Evolutionary conservation across 495 filamentous ascomycete species (phyloP).

Genomic region (Penicillium bovifimosum): DNA sequence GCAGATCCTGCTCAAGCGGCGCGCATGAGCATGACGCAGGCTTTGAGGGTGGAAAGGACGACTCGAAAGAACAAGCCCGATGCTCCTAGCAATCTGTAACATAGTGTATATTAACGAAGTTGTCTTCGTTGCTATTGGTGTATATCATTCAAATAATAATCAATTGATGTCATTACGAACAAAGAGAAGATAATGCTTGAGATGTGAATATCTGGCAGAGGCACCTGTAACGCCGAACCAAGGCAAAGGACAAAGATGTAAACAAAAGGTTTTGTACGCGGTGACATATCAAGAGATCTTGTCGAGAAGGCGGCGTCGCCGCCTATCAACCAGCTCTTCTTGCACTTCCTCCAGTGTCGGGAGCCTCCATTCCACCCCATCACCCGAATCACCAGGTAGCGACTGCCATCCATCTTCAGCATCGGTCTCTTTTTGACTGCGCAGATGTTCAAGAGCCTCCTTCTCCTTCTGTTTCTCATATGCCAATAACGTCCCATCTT

Average conservation of each 20-base stretch:
- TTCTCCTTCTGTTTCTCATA: slow-evolving; percentile 83
- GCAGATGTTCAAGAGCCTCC: slow-evolving; percentile 65
- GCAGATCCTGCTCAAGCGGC: slow-evolving; percentile 35
- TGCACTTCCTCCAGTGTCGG: slow-evolving; percentile 86
- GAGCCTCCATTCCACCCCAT: slow-evolving; percentile 78
- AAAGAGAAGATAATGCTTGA: slow-evolving; percentile 14
- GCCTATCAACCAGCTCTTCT: slow-evolving; percentile 84
- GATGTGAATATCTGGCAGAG: slow-evolving; percentile 20
- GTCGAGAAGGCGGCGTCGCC: slow-evolving; percentile 74
- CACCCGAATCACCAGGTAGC: slow-evolving; percentile 79
- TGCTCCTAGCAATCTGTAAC: slow-evolving; percentile 19
- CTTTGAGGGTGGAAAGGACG: slow-evolving; percentile 33
- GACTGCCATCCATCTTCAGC: slow-evolving; percentile 67
- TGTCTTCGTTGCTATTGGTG: slow-evolving; percentile 15
- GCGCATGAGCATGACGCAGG: slow-evolving; percentile 40
- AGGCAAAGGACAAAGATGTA: slow-evolving; percentile 11
- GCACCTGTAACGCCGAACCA: slow-evolving; percentile 25
- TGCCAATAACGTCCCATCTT: slow-evolving; percentile 75
- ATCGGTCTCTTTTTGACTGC: slow-evolving; percentile 41
- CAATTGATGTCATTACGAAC: slow-evolving; percentile 5
- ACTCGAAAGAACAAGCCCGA: slow-evolving; percentile 30
- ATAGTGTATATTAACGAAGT: slow-evolving; percentile 23
- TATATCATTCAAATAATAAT: slow-evolving; percentile 9
- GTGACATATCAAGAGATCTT: slow-evolving; percentile 55
- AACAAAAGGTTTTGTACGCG: slow-evolving; percentile 3